Evolutionary conservation across 1,284 basidiomycete genomes (phyloP), one percentile per base, ranked within the genome.

Genomic region (Cryptococcus maquisensis): DNA sequence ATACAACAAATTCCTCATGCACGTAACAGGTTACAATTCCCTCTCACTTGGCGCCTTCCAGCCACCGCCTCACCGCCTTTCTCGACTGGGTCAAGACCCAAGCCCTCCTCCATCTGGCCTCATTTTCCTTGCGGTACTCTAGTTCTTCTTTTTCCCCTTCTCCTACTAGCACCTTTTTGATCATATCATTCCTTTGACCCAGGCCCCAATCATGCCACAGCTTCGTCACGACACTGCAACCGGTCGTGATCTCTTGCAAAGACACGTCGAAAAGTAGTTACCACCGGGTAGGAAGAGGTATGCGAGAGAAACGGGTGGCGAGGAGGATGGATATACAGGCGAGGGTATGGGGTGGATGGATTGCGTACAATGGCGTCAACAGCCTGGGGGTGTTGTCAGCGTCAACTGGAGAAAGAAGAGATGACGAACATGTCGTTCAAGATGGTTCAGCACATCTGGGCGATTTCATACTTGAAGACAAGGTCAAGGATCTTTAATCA

Each of bases 401-500:
- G 24, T 35, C 48, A 45, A 7, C 24, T 7, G 13, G 20, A 38
- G 18, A 15, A 15, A 37, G 28, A 24, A 13, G 46, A 38, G 16
- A 28, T 6, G n/a, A 43, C 32, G 1, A 15, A 91, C 90, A 87
- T 88, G 69, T 94, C 91, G 62, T 94, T 95, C 23, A 95, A 79
- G 63, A 90, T 93, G 0, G 88, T 88, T 91, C 91, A 95, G 32
- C 89, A 88, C 54, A 78, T 81, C 37, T 84, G 82, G 59, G 86
- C 86, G n/a, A 84, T 85, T 49, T 86, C 84, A 57, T 83, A 82
- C 54, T 82, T 81, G 54, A 81, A 69, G 7, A 76, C 73, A 52
- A 98, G 79, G 35, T 90, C 91, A 15, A 99, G 82, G 23, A 97
- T 84, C 56, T 91, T 84, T 98, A 67, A 98, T 87, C 59, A 98